Base-by-base conservation (phyloP, 352 stramenopile genomes). In the Phytophthora aleatoria region DNA sequence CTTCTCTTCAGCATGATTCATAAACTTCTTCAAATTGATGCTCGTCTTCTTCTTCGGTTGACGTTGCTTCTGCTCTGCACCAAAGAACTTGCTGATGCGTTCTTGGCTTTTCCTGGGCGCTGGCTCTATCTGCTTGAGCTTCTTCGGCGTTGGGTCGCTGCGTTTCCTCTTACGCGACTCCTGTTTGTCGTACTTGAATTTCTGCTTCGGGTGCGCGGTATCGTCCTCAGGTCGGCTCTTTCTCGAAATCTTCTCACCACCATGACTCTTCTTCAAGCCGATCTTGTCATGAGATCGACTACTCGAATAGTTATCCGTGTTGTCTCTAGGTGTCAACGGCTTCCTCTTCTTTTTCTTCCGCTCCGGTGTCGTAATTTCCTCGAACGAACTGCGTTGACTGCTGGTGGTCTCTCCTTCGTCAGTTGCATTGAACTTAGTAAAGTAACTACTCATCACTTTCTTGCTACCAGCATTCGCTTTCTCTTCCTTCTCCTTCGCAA, bases 1-100 rank as follows among this genome's bases (percentile, higher is more conserved):
- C 27, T 55, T 65, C 64, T 81, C 61, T 13, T 79, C 55, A 24
- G 72, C 58, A 48, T 77, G 63, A 35, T 70, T 52, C 12, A 80
- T 16, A 26, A 72, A 81, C 42, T 67, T 67, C 5, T 51, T 42
- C 24, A 79, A 35, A 47, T 65, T 49, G 43, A 69, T 61, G 28
- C 54, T 31, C 31, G 31, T 67, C 28, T 28, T 61, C 33, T 69
- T 69, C 43, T 75, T 77, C 3, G 24, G 26, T 53, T 43, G 68
- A 61, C 8, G 16, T 42, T 35, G 36, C 12, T 58, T 36, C 49
- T 41, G 48, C 16, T 64, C 33, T 38, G 11, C 67, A 50, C 10
- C 13, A 26, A 77, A 77, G 20, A 36, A 77, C 2, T 45, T 69
- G 61, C 69, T 74, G 36, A 64, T 67, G 3, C 16, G 71, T 13